Evolutionary conservation across 306 rosid genomes (phyloP).

Genomic region (Psophocarpus tetragonolobus): DNA sequence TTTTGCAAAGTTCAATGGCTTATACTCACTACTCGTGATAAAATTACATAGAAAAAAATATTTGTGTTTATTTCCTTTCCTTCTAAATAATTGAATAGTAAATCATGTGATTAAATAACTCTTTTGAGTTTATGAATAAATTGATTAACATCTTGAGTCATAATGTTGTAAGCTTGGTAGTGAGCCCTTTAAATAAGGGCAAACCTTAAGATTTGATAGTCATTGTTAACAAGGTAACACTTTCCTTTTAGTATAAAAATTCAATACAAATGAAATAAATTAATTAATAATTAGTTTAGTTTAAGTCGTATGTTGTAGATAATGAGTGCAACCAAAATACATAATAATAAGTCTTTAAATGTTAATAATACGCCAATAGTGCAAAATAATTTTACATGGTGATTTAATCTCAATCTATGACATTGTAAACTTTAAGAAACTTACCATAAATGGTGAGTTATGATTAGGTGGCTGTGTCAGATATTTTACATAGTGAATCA

Average conservation of each 20-base stretch:
- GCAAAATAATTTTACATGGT: too few species aligned
- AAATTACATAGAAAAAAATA: constrained; percentile 48
- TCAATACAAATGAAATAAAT: neutral
- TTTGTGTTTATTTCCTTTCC: constrained; percentile 59
- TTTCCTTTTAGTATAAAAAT: constrained; percentile 42
- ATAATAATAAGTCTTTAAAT: too few species aligned
- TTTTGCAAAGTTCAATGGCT: constrained; percentile 38
- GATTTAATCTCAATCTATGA: too few species aligned
- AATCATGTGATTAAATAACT: constrained; percentile 59
- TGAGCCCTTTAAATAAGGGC: constrained; percentile 48
- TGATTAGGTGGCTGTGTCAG: too few species aligned
- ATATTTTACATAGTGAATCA: too few species aligned
- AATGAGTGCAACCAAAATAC: neutral
- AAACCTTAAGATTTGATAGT: constrained; percentile 54
- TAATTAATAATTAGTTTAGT: too few species aligned
- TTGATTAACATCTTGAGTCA: constrained; percentile 53
- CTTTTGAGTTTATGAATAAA: constrained; percentile 51
- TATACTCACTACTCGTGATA: neutral
- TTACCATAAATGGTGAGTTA: too few species aligned
- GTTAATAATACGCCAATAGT: too few species aligned
- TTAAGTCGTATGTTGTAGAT: neutral
- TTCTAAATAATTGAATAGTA: constrained; percentile 51
- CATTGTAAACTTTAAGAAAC: too few species aligned
- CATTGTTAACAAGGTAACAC: constrained; percentile 52
- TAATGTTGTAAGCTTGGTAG: constrained; percentile 30